These are phyloP conservation scores for Azolla pinnata DNA, from an alignment of 75 land plant genomes.

Conservation along the genomic window DNA sequence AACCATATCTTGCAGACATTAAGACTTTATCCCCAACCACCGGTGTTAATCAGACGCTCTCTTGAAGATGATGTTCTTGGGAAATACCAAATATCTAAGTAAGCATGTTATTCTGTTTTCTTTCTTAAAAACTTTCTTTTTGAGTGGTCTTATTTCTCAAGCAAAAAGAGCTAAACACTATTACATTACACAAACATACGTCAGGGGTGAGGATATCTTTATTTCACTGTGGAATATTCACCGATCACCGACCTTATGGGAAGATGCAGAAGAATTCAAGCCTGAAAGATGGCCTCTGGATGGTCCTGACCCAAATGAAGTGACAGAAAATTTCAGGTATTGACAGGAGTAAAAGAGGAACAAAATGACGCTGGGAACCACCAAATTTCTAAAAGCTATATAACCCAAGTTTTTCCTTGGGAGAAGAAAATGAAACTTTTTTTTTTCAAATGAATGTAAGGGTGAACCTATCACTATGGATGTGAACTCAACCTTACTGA, in stretches of 20 bases:
- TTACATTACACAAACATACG: neutral
- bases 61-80: conserved; percentile 73
- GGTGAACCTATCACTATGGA: too few relatives aligned
- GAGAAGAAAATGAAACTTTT: too few relatives aligned
- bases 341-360: too few relatives aligned
- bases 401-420: too few relatives aligned
- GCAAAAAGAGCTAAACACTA: too few relatives aligned
- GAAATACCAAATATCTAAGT: conserved; percentile 66
- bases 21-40: conserved; percentile 93
- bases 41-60: conserved; percentile 83
- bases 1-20: conserved; percentile 68
- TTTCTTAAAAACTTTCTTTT: too few relatives aligned
- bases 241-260: conserved; percentile 64
- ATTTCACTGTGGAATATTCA: conserved; percentile 93
- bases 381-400: too few relatives aligned
- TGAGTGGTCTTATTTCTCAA: too few relatives aligned
- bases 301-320: conserved; percentile 81
- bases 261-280: conserved; percentile 67
- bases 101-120: neutral
- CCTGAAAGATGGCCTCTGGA: conserved; percentile 96
- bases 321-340: conserved; percentile 76
- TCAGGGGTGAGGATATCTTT: conserved; percentile 92
- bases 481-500: too few relatives aligned
- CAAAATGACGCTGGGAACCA: too few relatives aligned
- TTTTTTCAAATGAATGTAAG: too few relatives aligned